Evolutionary conservation across 306 rosid species (phyloP).

Genomic region (Gleditsia sinensis): DNA sequence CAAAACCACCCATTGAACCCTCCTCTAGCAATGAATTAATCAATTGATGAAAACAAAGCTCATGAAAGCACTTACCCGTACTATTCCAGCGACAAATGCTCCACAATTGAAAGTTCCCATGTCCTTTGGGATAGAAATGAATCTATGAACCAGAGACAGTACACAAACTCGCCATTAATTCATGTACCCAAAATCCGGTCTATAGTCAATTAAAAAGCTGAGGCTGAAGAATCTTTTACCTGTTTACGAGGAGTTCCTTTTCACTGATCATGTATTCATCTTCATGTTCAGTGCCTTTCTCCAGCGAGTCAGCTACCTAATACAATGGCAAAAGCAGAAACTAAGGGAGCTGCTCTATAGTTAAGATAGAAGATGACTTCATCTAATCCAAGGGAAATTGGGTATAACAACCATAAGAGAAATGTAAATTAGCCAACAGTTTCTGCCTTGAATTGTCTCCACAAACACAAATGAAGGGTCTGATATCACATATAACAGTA

Average conservation of each 20-base stretch:
- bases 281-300: constrained; percentile 99
- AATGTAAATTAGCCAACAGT: constrained; percentile 1
- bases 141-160: constrained; percentile 51
- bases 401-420: constrained; percentile 11
- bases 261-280: constrained; percentile 99
- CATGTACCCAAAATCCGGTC: constrained; percentile 8
- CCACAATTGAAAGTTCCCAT: constrained; percentile 99
- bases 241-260: constrained; percentile 96
- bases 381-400: constrained; percentile 8
- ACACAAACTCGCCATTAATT: constrained; percentile 31
- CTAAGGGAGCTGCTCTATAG: constrained; percentile 20
- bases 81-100: constrained; percentile 98
- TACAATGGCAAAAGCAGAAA: constrained; percentile 28
- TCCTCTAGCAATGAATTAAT: constrained; percentile 28
- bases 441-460: constrained; percentile 10
- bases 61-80: constrained; percentile 62
- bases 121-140: constrained; percentile 96
- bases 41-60: constrained; percentile 2
- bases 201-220: background rate
- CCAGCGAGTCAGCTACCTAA: constrained; percentile 97
- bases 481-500: background rate
- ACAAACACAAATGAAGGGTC: background rate
- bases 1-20: constrained; percentile 19
- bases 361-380: background rate
- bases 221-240: constrained; percentile 46